A percentile compares a stretch with the other conserved stretches of the same genome.
Evolutionary conservation across 2,329 filamentous ascomycete genomes (phyloP).

Genomic region (Amauroascus niger): DNA sequence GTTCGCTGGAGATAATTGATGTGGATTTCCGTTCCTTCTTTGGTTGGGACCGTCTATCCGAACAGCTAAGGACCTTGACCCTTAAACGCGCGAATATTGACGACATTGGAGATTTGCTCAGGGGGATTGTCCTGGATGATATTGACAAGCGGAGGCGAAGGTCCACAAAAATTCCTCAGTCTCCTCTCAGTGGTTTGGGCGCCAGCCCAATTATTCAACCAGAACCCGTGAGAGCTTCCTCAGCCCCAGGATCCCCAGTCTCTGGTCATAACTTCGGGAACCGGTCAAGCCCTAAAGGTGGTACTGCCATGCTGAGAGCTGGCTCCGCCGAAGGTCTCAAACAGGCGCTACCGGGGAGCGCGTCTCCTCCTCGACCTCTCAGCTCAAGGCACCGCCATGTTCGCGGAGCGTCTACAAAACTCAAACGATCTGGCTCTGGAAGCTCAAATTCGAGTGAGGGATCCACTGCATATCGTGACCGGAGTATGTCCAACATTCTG

Average conservation of each 20-base stretch:
- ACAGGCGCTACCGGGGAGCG: slow-evolving; percentile 53
- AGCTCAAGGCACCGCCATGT: slow-evolving; percentile 64
- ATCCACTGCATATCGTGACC: slow-evolving; percentile 43
- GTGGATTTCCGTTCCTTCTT: slow-evolving; percentile 96
- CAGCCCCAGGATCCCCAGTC: slow-evolving; percentile 57
- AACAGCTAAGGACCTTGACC: slow-evolving; percentile 81
- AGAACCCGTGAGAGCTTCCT: slow-evolving; percentile 58
- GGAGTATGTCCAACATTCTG: slow-evolving; percentile 70
- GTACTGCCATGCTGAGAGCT: slow-evolving; percentile 42
- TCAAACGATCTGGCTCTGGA: slow-evolving; percentile 77
- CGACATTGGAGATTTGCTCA: slow-evolving; percentile 79
- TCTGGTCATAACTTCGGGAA: slow-evolving; percentile 40
- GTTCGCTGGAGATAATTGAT: slow-evolving; percentile 85
- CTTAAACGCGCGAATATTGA: slow-evolving; percentile 81
- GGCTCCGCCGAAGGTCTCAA: slow-evolving; percentile 45
- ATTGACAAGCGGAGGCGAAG: slow-evolving; percentile 84
- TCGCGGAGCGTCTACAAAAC: slow-evolving; percentile 59
- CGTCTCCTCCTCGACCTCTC: slow-evolving; percentile 66
- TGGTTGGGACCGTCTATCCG: slow-evolving; percentile 88
- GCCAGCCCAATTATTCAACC: slow-evolving; percentile 49
- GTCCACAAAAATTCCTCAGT: slow-evolving; percentile 75
- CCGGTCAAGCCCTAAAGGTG: slow-evolving; percentile 40
- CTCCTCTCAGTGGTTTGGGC: slow-evolving; percentile 62
- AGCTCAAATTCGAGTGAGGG: slow-evolving; percentile 74
- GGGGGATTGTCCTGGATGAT: slow-evolving; percentile 90